Conservation (phyloP, 768 basidiomycete genomes). For the Ramaria sp. region DNA sequence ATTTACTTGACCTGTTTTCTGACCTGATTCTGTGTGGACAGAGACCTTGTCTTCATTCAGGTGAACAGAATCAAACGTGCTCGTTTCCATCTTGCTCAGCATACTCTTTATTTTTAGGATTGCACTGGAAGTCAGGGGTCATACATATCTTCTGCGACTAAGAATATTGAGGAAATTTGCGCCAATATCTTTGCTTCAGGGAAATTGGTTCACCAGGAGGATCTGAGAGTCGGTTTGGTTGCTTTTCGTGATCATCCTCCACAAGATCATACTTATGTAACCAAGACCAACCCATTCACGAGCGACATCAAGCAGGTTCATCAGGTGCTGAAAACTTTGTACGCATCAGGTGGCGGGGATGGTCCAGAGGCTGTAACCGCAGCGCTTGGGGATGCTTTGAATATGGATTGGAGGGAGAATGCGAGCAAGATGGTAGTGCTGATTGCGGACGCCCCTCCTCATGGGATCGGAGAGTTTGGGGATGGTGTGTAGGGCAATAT, state of each 20-base stretch:
- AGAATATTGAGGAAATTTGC: conserved; percentile 94
- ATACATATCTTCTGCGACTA: conserved; percentile 88
- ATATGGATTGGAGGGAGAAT: conserved; percentile 81
- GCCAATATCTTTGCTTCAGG: conserved; percentile 92
- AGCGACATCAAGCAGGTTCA: conserved; percentile 85
- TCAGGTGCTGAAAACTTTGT: conserved; percentile 68
- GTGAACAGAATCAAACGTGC: not conserved
- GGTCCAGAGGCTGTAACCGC: conserved; percentile 97
- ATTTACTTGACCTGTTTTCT: conserved; percentile 12
- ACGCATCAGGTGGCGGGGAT: conserved; percentile 87
- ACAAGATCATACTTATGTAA: conserved; percentile 91
- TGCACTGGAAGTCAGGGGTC: conserved; percentile 88
- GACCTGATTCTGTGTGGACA: conserved; percentile 21
- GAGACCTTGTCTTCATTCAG: conserved; percentile 81
- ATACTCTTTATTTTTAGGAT: conserved; percentile 40
- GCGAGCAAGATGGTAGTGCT: conserved; percentile 95
- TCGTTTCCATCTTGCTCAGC: not conserved
- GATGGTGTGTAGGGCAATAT: conserved; percentile 52
- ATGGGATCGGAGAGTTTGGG: conserved; percentile 94
- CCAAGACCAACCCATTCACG: conserved; percentile 90
- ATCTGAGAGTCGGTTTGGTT: conserved; percentile 84
- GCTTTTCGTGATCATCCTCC: conserved; percentile 97
- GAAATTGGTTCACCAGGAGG: conserved; percentile 75
- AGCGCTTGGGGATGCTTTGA: conserved; percentile 73
- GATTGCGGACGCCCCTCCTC: conserved; percentile 95